A percentile compares a stretch with the other conserved stretches of the same genome.
Evolutionary conservation across 2,329 filamentous ascomycete species (phyloP).

Genomic region (Talaromyces verruculosus): DNA sequence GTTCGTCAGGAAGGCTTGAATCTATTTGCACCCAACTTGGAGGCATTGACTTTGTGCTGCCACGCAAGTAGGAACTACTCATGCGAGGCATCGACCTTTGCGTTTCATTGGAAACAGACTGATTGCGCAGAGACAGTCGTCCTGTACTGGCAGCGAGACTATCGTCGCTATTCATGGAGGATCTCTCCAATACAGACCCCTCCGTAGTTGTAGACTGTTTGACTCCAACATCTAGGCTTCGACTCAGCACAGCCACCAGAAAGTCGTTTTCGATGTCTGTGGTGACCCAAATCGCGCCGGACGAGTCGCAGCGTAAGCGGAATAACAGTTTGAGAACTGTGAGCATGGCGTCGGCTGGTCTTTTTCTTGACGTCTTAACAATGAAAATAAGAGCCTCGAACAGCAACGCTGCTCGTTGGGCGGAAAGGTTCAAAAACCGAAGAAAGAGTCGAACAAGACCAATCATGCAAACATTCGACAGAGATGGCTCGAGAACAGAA

Average conservation of each 20-base stretch:
- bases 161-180: slow-evolving; percentile 39
- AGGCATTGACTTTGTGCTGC: slow-evolving; percentile 38
- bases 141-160: slow-evolving; percentile 28
- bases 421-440: slow-evolving; percentile 65
- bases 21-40: slow-evolving; percentile 61
- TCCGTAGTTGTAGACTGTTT: slow-evolving; percentile 44
- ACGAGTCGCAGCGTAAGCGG: slow-evolving; percentile 77
- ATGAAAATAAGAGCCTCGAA: slow-evolving; percentile 66
- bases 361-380: slow-evolving; percentile 57
- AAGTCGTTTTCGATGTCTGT: slow-evolving; percentile 69
- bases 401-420: slow-evolving; percentile 61
- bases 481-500: slow-evolving; percentile 34
- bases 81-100: slow-evolving; percentile 37
- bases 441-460: slow-evolving; percentile 77
- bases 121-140: slow-evolving; percentile 36
- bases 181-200: slow-evolving; percentile 39
- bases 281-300: slow-evolving; percentile 71
- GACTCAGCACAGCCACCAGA: slow-evolving; percentile 69
- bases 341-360: slow-evolving; percentile 68
- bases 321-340: slow-evolving; percentile 77
- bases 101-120: slow-evolving; percentile 27
- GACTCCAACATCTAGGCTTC: slow-evolving; percentile 57
- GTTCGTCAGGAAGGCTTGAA: slow-evolving; percentile 55
- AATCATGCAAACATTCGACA: slow-evolving; percentile 65
- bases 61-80: slow-evolving; percentile 34